Conservation (phyloP, 257 asterid genomes). For the Fraxinus cuspidata region DNA sequence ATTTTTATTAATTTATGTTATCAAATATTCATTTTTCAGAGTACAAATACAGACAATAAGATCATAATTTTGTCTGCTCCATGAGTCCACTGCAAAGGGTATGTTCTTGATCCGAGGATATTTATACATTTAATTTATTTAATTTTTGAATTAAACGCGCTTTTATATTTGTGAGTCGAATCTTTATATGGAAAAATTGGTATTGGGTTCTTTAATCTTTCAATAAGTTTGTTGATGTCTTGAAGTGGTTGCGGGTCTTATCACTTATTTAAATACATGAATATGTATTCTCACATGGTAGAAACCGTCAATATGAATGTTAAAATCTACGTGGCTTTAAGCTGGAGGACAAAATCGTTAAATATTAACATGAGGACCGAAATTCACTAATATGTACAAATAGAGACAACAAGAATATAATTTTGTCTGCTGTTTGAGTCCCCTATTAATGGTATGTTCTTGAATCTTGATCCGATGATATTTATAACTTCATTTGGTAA, state of each 20-base stretch:
- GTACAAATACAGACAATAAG: neutral
- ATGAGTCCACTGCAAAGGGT: neutral
- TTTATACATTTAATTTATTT: too few relatives aligned
- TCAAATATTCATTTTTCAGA: neutral
- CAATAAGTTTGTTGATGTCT: too few relatives aligned
- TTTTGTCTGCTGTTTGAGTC: neutral
- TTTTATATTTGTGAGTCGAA: too few relatives aligned
- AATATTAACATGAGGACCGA: too few relatives aligned
- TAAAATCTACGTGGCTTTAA: too few relatives aligned
- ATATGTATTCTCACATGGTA: too few relatives aligned
- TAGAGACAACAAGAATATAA: neutral
- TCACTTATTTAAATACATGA: neutral
- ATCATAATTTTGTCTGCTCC: neutral
- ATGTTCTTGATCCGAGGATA: neutral
- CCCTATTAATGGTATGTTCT: conserved; percentile 25
- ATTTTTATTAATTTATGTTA: neutral
- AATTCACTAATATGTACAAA: neutral
- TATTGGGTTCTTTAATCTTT: too few relatives aligned
- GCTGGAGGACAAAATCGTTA: too few relatives aligned
- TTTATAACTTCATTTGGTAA: neutral
- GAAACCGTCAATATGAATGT: too few relatives aligned
- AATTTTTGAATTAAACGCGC: too few relatives aligned
- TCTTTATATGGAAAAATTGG: too few relatives aligned
- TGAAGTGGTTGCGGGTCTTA: neutral
- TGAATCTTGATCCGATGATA: conserved; percentile 15